Evolutionary conservation across 225 moss, liverwort and hornwort genomes (phyloP).

Genomic region (Climacium dendroides): DNA sequence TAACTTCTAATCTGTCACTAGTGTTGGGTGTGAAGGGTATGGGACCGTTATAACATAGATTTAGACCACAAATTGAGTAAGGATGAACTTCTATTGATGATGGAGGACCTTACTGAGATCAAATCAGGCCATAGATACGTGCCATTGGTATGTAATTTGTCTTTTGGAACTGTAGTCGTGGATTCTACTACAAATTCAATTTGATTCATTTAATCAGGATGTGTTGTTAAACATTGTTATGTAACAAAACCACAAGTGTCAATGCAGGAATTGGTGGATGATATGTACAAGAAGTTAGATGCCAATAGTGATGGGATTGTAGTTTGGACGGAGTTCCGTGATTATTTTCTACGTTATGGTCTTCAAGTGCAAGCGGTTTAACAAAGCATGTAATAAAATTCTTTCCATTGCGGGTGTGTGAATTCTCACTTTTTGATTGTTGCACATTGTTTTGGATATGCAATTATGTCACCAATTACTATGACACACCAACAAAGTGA

Average conservation of each 20-base stretch:
- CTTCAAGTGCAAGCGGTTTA: conserved; percentile 42
- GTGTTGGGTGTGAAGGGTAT: conserved; percentile 42
- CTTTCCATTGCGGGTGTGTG: neutral
- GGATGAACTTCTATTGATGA: conserved; percentile 64
- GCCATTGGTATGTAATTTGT: conserved; percentile 20
- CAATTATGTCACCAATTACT: neutral
- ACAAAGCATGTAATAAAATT: neutral
- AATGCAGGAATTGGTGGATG: conserved; percentile 55
- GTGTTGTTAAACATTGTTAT: neutral
- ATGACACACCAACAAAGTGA: neutral
- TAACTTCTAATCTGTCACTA: neutral
- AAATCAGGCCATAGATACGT: conserved; percentile 68
- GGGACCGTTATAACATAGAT: conserved; percentile 69
- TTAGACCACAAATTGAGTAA: conserved; percentile 48
- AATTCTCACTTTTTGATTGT: neutral
- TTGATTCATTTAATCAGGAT: neutral
- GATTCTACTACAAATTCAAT: neutral
- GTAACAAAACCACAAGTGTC: neutral
- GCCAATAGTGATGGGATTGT: conserved; percentile 65
- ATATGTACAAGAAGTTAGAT: conserved; percentile 69
- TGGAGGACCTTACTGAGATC: conserved; percentile 84
- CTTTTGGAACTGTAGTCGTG: neutral
- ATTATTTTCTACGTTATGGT: conserved; percentile 55
- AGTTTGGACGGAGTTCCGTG: conserved; percentile 59
- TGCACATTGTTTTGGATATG: neutral